phyloP scores from a whole-genome alignment of 305 asterid genomes.

The Fraxinus albicans region DNA sequence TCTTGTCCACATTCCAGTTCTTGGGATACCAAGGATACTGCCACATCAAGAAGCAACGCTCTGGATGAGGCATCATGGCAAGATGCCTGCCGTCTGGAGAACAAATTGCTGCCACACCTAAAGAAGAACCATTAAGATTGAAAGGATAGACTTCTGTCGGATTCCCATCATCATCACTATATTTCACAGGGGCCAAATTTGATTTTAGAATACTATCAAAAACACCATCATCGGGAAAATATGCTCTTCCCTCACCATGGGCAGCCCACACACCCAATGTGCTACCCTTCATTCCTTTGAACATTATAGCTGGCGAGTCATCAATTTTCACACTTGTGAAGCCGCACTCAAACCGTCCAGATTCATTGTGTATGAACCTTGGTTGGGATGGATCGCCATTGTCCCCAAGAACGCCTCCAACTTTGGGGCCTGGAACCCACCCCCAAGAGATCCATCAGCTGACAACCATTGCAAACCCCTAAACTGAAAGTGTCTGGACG shows the following conservation, averaged over 20 bases:
- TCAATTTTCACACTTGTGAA: conserved; percentile 78
- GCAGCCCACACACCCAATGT: conserved; percentile 94
- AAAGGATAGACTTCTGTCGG: conserved; percentile 75
- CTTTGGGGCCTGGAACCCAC: conserved; percentile 85
- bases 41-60: conserved; percentile 93
- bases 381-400: conserved; percentile 86
- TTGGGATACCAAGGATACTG: conserved; percentile 90
- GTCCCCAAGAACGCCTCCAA: conserved; percentile 66
- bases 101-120: conserved; percentile 88
- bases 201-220: conserved; percentile 43
- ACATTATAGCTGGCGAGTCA: conserved; percentile 74
- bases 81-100: conserved; percentile 92
- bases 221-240: conserved; percentile 62
- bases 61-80: conserved; percentile 96
- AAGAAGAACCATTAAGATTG: conserved; percentile 79
- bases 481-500: conserved; percentile 84
- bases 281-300: conserved; percentile 88
- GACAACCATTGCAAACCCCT: conserved; percentile 94
- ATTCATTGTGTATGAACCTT: conserved; percentile 78
- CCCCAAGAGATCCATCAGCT: conserved; percentile 85
- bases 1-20: conserved; percentile 71
- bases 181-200: conserved; percentile 71
- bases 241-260: conserved; percentile 93
- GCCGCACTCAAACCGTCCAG: conserved; percentile 85
- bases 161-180: conserved; percentile 72